phyloP scores from a whole-genome alignment of 441 rosid species.

The Bocquillonia castaneifolia region DNA sequence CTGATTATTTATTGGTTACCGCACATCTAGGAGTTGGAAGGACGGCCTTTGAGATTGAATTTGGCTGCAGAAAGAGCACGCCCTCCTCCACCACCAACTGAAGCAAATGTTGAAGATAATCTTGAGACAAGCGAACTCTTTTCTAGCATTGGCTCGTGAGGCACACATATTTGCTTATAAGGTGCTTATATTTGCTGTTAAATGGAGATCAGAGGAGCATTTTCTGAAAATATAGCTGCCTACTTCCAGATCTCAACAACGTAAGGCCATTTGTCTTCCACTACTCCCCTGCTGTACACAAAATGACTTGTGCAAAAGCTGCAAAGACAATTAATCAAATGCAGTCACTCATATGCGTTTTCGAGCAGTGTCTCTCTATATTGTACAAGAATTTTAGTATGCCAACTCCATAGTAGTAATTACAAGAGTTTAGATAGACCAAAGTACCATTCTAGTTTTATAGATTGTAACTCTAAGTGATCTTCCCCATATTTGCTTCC shows the following conservation, averaged over 20 bases:
- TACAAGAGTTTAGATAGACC: background rate
- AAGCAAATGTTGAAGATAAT: slow-evolving; percentile 27
- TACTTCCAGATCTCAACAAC: slow-evolving; percentile 3
- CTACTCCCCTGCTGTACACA: background rate
- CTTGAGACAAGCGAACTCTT: slow-evolving; percentile 43
- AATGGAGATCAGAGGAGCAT: background rate
- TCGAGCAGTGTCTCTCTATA: background rate
- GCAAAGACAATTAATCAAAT: too few relatives aligned
- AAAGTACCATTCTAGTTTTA: background rate
- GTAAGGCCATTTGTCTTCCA: background rate
- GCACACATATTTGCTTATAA: background rate
- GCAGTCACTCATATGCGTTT: background rate
- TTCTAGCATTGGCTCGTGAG: slow-evolving; percentile 42
- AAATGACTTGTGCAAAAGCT: slow-evolving; percentile 6
- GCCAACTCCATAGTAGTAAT: background rate
- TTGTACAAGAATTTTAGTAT: background rate
- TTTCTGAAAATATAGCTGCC: background rate
- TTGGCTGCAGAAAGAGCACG: slow-evolving; percentile 53
- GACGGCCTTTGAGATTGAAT: slow-evolving; percentile 74
- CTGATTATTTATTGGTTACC: slow-evolving; percentile 2
- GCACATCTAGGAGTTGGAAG: slow-evolving; percentile 70
- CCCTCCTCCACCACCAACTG: slow-evolving; percentile 25
- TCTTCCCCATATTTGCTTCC: background rate
- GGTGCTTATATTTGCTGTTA: background rate
- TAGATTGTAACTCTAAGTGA: too few relatives aligned